These are phyloP conservation scores for Pleurotus pulmonarius DNA, from an alignment of 768 basidiomycete species.

Conservation along the genomic window DNA sequence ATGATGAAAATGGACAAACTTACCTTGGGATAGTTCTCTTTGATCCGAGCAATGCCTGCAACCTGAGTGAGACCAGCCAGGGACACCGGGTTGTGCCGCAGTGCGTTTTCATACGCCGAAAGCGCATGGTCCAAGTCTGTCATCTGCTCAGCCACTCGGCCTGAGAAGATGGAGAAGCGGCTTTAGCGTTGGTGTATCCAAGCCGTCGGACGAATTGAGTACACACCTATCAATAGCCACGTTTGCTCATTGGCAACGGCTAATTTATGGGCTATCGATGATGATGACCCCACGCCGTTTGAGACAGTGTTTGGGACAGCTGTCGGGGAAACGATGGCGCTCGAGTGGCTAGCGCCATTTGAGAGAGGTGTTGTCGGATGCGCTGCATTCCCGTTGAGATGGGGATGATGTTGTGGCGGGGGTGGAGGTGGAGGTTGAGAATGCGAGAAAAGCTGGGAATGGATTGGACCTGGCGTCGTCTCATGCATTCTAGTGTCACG, in stretches of 20 bases:
- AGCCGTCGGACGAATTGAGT: neutral
- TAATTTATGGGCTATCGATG: constrained; percentile 68
- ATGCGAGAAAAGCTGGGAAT: constrained; percentile 34
- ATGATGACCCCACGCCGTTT: constrained; percentile 21
- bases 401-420: constrained; percentile 27
- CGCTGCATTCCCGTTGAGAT: constrained; percentile 48
- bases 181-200: neutral
- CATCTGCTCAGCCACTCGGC: constrained; percentile 94
- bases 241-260: constrained; percentile 89
- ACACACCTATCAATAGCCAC: constrained; percentile 87
- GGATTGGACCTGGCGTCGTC: constrained; percentile 31
- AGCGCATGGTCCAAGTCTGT: constrained; percentile 90
- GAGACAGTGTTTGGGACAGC: constrained; percentile 28
- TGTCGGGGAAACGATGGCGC: constrained; percentile 42
- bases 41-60: constrained; percentile 94
- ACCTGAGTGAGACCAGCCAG: constrained; percentile 89
- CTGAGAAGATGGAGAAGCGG: constrained; percentile 38
- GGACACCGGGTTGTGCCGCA: constrained; percentile 92
- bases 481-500: constrained; percentile 63
- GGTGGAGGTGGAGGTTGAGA: constrained; percentile 30
- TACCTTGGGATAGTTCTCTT: constrained; percentile 96
- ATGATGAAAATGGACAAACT: constrained; percentile 25
- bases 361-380: constrained; percentile 46
- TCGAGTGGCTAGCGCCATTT: constrained; percentile 39
- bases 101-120: constrained; percentile 90